Evolutionary conservation across 345 rosid species (phyloP), one percentile per base, ranked within the genome.

Genomic region (Eucalyptus grandis): DNA sequence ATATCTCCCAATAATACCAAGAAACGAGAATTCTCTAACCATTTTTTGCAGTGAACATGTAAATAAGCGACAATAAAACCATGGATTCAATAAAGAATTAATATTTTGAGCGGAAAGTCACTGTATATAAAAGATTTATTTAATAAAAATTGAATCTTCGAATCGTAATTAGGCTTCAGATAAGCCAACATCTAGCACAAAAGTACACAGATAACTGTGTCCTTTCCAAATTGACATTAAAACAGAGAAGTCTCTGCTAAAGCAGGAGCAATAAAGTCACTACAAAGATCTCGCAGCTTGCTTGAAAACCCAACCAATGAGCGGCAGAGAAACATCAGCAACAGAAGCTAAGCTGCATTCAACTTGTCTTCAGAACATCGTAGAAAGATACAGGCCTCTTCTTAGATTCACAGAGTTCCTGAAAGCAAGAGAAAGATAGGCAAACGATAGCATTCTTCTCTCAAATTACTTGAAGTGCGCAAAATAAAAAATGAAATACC

Each of bases 371-470:
- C 89, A 96, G 90, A 92, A 97, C 89, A 89, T 97, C 94, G 87
- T 93, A 91, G 91, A 91, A 96, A 7, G 94, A 89, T 8, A 91
- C 95, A 91, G 99, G 98, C 91, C 90, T 92, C 94, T 96, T 95
- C 92, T 92, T 94, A 50, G 95, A 49, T 87, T 83, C 49, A 90
- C 94, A 93, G 46, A 96, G 94, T 89, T 94, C 96, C 99, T 97
- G 96, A 44, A 91, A 91, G 50, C 86, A 89, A 81, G 88, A 62
- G 86, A 91, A 8, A 81, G 77, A 40, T 1, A 40, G 83, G 47
- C 83, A 37, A 40, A 43, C 27, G 47, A 77, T 77, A 4, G 83
- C 47, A 40, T 21, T 4, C 27, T 13, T 37, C 47, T 21, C 82
- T 40, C 46, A 21, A 77, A 21, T 22, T 77, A 77, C 47, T 21